Evolutionary conservation across 2,329 filamentous ascomycete species (phyloP), one percentile per base, ranked within the genome.

Genomic region (Ilyonectria robusta): DNA sequence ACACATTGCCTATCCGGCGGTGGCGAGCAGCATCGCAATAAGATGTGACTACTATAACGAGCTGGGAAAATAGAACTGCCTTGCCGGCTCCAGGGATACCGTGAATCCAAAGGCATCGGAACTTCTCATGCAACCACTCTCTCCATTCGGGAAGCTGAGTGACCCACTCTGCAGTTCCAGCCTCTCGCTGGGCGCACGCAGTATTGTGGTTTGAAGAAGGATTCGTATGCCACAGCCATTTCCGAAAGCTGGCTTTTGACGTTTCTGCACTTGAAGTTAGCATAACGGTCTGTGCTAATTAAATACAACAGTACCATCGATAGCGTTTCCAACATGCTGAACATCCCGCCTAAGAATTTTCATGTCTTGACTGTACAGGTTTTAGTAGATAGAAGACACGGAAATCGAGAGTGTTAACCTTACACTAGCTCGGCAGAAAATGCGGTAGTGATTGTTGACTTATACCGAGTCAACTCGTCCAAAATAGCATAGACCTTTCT

Each of bases 141-240:
- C 4, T 9, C 47, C 58, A 53, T 11, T 21, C 47, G 1, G 35
- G 47, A 13, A 50, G 33, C 15, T 37, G 35, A 17, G 21, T 11
- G 1, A 60, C 58, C 47, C 58, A 54, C 19, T 53, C 21, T 5
- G 6, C 33, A 11, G 47, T 46, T 10, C 58, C 47, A 11, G 21
- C 15, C 31, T 42, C 58, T 33, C 33, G 46, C 19, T 42, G 47
- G n/a, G 15, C 5, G 23, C 19, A 40, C 1, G 58, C 58, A n/a
- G 21, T 4, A 33, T 60, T 60, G 21, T 53, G 35, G 17, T 29
- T 53, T n/a, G 47, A 31, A 6, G 58, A 60, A 17, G 47, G 47
- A 17, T 53, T 53, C 13, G 10, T 26, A 5, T 23, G n/a, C n/a
- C n/a, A 40, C 2, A 53, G 33, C 33, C 51, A 23, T 17, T 19